Conservation (phyloP, 2,329 filamentous ascomycete genomes). For the Diplodia corticola region DNA sequence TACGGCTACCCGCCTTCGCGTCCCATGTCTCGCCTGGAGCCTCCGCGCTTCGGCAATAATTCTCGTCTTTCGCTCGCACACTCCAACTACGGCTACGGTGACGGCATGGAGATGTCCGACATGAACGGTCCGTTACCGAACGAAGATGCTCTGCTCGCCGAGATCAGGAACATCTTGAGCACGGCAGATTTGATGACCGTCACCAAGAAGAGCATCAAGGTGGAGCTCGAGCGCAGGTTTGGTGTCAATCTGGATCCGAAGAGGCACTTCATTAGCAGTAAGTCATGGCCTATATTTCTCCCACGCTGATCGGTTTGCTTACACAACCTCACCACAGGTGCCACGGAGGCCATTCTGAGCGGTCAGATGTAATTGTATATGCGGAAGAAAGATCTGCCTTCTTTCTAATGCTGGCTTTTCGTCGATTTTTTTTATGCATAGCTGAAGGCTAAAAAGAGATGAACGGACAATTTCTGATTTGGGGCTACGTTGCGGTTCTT, state of each 20-base stretch:
- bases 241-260: conserved; percentile 81
- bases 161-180: conserved; percentile 90
- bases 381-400: background rate
- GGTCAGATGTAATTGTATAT: conserved; percentile 38
- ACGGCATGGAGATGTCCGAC: conserved; percentile 67
- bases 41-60: conserved; percentile 54
- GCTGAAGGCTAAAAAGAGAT: background rate
- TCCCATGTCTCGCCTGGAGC: conserved; percentile 61
- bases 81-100: conserved; percentile 44
- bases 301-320: background rate
- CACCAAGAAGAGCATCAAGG: conserved; percentile 97
- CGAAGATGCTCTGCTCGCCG: conserved; percentile 85
- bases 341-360: conserved; percentile 45
- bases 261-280: conserved; percentile 75
- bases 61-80: conserved; percentile 61
- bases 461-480: background rate
- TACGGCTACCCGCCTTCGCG: conserved; percentile 61
- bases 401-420: background rate
- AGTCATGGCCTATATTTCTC: background rate
- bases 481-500: background rate
- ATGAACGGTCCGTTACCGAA: conserved; percentile 60
- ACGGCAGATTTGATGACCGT: conserved; percentile 96
- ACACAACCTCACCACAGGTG: conserved; percentile 23
- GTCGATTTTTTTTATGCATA: conserved; percentile 10
- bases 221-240: conserved; percentile 84